Evolutionary conservation across 331 rosid species (phyloP).

Genomic region (Malus hybrid): DNA sequence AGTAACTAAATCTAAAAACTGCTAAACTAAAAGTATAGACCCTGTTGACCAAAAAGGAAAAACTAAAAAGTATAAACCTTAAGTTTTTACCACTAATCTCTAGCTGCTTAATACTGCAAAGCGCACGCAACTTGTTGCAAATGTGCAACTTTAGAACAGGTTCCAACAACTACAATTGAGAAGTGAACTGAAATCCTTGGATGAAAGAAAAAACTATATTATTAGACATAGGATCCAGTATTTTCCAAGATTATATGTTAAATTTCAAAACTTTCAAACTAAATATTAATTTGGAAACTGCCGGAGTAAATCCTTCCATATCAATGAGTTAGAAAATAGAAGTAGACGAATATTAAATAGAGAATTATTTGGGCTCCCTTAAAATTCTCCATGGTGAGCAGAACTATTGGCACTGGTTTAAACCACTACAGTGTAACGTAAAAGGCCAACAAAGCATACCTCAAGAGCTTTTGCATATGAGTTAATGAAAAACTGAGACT

Average conservation of each 20-base stretch:
- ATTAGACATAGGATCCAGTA: too few species aligned
- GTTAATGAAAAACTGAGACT: slow-evolving; percentile 88
- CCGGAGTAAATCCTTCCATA: not conserved
- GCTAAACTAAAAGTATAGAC: not conserved
- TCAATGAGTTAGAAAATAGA: not conserved
- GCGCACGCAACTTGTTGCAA: not conserved
- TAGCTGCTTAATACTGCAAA: not conserved
- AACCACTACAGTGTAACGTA: not conserved
- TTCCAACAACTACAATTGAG: not conserved
- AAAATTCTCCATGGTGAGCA: not conserved
- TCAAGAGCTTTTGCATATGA: slow-evolving; percentile 97
- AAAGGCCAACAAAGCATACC: slow-evolving; percentile 35
- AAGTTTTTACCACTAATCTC: not conserved
- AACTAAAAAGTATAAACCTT: not conserved
- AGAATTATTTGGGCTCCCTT: not conserved
- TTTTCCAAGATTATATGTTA: not conserved
- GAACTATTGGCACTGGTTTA: not conserved
- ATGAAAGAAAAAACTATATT: not conserved
- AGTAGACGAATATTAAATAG: not conserved
- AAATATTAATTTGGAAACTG: not conserved
- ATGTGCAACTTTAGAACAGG: not conserved
- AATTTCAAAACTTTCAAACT: not conserved
- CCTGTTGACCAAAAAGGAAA: not conserved
- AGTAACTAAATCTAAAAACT: not conserved
- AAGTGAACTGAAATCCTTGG: not conserved